These are phyloP conservation scores for Naganishia liquefaciens DNA, from an alignment of 1,284 basidiomycete genomes.

Conservation along the genomic window DNA sequence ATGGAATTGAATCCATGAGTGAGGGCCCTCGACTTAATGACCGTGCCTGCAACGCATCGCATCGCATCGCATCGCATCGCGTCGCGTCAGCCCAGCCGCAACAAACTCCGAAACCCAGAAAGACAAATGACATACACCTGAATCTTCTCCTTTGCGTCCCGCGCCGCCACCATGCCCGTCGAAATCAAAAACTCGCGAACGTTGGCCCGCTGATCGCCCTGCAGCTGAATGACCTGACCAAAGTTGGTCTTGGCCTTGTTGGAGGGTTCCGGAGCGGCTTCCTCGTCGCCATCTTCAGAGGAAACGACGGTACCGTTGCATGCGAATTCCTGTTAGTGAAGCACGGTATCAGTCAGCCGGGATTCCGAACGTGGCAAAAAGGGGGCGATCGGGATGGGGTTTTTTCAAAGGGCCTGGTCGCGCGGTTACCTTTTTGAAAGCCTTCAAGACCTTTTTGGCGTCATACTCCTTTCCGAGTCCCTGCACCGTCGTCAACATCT, in stretches of 20 bases:
- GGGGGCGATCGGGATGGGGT: slow-evolving; percentile 23
- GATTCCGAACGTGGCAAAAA: not conserved
- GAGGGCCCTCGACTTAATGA: slow-evolving; percentile 18
- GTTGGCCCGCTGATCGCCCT: slow-evolving; percentile 95
- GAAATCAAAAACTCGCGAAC: slow-evolving; percentile 82
- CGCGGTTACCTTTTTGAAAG: slow-evolving; percentile 98
- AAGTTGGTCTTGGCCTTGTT: slow-evolving; percentile 72
- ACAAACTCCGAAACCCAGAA: not conserved
- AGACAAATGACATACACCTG: slow-evolving; percentile 46
- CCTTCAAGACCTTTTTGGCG: slow-evolving; percentile 96
- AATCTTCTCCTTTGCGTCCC: slow-evolving; percentile 56
- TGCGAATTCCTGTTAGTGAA: slow-evolving; percentile 77
- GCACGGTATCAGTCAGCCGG: slow-evolving; percentile 14
- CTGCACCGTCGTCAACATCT: slow-evolving; percentile 97
- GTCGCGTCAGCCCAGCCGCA: not conserved
- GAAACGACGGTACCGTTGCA: slow-evolving; percentile 95
- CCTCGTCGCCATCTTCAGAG: slow-evolving; percentile 50
- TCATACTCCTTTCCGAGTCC: slow-evolving; percentile 96
- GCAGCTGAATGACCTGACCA: slow-evolving; percentile 97
- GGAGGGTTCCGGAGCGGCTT: slow-evolving; percentile 42
- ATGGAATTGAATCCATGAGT: not conserved
- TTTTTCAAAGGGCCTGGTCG: too few species aligned
- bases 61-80: too few species aligned
- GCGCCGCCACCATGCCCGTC: slow-evolving; percentile 50
- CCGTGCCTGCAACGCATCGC: slow-evolving; percentile 5